Percentiles rank a stretch among this genome's conserved stretches.
Conservation (phyloP, 352 stramenopile genomes). For the Hyaloperonospora brassicae region DNA sequence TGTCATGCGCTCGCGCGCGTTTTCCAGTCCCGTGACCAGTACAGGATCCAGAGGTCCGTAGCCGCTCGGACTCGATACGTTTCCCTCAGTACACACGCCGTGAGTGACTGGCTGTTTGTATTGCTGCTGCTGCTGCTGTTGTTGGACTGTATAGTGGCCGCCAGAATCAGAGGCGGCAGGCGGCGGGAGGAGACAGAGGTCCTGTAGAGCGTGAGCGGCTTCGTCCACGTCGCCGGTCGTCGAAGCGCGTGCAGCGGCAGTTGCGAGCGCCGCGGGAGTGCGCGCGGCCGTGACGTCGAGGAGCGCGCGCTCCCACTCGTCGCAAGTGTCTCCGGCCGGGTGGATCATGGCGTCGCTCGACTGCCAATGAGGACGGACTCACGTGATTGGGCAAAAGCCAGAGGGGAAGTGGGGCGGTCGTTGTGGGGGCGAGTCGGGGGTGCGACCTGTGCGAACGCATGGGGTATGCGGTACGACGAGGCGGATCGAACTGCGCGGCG, state of each 20-base stretch:
- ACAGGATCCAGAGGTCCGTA: constrained; percentile 64
- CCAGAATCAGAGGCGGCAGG: constrained; percentile 33
- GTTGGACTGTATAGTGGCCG: constrained; percentile 31
- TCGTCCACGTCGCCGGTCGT: constrained; percentile 11
- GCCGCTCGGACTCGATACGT: too few species aligned
- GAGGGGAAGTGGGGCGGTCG: not conserved
- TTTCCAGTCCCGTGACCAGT: constrained; percentile 70
- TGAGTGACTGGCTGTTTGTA: constrained; percentile 39
- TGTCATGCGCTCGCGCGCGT: constrained; percentile 67
- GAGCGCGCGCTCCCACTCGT: constrained; percentile 37
- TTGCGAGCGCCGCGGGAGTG: not conserved
- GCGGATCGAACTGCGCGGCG: too few species aligned
- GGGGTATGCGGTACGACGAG: too few species aligned
- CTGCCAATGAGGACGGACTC: too few species aligned
- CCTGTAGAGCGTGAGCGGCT: constrained; percentile 24
- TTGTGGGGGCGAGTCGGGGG: not conserved
- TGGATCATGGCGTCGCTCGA: constrained; percentile 19
- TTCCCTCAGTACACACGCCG: too few species aligned
- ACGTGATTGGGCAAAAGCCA: not conserved
- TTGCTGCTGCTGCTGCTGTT: constrained; percentile 7
- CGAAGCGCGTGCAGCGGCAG: constrained; percentile 3
- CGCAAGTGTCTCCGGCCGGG: constrained; percentile 17
- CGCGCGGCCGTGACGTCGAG: not conserved
- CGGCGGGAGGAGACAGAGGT: constrained; percentile 34
- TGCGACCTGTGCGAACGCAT: too few species aligned